A percentile compares a stretch with the other conserved stretches of the same genome.
These are phyloP conservation scores for Kondoa subrosea DNA, from an alignment of 768 basidiomycete genomes.

Conservation along the genomic window DNA sequence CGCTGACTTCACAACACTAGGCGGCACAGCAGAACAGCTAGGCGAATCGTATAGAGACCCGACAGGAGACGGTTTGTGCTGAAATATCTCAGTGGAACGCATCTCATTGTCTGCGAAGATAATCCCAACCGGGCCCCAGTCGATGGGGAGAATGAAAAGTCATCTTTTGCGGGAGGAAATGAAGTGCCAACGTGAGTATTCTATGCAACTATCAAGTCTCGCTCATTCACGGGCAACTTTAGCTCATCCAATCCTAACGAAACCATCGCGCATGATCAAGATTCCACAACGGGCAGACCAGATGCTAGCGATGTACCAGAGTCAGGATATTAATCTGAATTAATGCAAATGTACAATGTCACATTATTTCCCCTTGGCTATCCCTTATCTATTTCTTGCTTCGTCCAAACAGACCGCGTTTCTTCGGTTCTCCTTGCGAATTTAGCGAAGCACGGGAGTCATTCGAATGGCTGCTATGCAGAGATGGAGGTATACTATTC, in stretches of 20 bases:
- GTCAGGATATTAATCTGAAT: background rate
- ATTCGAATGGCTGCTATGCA: no score
- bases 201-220: no score
- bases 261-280: background rate
- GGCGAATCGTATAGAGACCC: background rate
- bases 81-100: background rate
- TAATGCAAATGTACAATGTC: background rate
- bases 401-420: background rate
- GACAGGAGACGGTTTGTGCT: background rate
- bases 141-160: background rate
- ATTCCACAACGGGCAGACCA: background rate
- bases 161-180: no score
- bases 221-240: no score
- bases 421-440: constrained; percentile 34
- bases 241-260: background rate
- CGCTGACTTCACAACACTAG: background rate
- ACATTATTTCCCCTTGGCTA: no score
- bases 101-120: background rate
- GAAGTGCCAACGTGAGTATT: no score
- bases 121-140: background rate
- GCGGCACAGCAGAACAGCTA: background rate
- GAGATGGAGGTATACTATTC: no score
- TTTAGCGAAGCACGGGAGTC: no score
- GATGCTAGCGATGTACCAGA: background rate
- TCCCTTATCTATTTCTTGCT: background rate